A percentile compares a stretch with the other conserved stretches of the same genome.
These are phyloP conservation scores for Gilbertella persicaria DNA, from an alignment of 371 early-diverging fungal species.

Conservation along the genomic window DNA sequence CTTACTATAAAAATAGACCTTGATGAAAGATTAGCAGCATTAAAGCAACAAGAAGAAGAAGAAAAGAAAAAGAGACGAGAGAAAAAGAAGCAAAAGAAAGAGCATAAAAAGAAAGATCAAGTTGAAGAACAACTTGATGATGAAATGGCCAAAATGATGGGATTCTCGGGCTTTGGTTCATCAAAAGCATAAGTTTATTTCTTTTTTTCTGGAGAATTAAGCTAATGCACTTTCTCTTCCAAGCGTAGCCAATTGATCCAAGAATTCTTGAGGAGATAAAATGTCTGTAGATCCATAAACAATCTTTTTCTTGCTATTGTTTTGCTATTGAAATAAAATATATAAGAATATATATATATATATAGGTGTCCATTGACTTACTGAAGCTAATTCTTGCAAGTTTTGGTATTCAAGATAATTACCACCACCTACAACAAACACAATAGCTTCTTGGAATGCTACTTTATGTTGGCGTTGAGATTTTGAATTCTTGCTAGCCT, in stretches of 20 bases:
- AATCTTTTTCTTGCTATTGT: conserved; percentile 76
- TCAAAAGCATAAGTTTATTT: conserved; percentile 30
- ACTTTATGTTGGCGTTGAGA: conserved; percentile 57
- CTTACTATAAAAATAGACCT: too few relatives aligned
- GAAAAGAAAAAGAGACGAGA: conserved; percentile 49
- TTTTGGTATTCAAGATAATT: conserved; percentile 97
- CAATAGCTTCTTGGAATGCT: conserved; percentile 86
- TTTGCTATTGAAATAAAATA: conserved; percentile 40
- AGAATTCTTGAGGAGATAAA: conserved; percentile 81
- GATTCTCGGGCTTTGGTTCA: conserved; percentile 52
- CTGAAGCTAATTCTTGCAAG: conserved; percentile 82
- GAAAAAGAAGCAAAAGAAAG: conserved; percentile 56
- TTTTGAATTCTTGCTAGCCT: conserved; percentile 51
- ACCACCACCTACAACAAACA: conserved; percentile 97
- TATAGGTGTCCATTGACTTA: conserved; percentile 21
- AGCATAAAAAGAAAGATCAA: conserved; percentile 39
- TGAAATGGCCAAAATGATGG: conserved; percentile 57
- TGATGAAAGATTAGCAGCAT: conserved; percentile 51
- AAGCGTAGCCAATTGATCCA: conserved; percentile 78
- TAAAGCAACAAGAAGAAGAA: conserved; percentile 55
- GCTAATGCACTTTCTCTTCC: conserved; percentile 40
- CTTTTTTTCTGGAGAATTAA: conserved; percentile 6
- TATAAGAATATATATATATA: not conserved
- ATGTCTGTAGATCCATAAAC: conserved; percentile 97
- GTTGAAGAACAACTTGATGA: conserved; percentile 32